Conservation (phyloP, 2,329 filamentous ascomycete genomes). For the Botrytis pseudocinerea region DNA sequence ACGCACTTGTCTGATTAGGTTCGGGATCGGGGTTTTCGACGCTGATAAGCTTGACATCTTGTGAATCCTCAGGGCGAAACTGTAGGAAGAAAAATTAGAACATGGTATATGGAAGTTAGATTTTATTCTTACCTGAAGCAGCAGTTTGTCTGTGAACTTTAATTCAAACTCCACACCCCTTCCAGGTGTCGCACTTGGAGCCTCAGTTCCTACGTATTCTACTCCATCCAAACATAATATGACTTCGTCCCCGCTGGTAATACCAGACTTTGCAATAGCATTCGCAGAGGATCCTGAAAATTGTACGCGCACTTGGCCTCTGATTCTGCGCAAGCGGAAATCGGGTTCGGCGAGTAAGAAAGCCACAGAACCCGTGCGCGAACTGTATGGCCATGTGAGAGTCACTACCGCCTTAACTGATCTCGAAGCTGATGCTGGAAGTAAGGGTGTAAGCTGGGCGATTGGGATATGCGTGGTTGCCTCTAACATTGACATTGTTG, state of each 20-base stretch:
- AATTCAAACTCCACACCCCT: conserved; percentile 60
- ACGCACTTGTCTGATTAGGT: conserved; percentile 26
- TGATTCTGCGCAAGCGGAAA: conserved; percentile 72
- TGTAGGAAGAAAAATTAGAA: conserved; percentile 39
- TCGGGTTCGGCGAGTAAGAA: conserved; percentile 84
- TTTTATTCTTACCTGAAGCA: conserved; percentile 46
- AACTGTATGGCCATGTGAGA: conserved; percentile 89
- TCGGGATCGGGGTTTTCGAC: conserved; percentile 49
- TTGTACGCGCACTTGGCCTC: conserved; percentile 78
- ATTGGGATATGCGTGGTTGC: conserved; percentile 51
- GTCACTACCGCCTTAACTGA: conserved; percentile 72
- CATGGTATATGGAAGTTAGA: conserved; percentile 25
- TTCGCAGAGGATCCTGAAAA: conserved; percentile 72
- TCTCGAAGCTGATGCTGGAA: conserved; percentile 46
- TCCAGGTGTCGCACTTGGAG: conserved; percentile 50
- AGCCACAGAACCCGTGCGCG: conserved; percentile 69
- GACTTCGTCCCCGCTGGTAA: conserved; percentile 79
- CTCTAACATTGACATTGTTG: conserved; percentile 23
- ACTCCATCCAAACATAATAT: conserved; percentile 68
- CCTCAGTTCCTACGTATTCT: conserved; percentile 51
- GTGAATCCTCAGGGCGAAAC: conserved; percentile 50
- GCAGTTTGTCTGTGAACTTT: conserved; percentile 53
- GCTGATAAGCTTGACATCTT: conserved; percentile 52
- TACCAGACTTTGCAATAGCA: conserved; percentile 62
- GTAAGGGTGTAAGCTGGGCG: conserved; percentile 53